Conservation (phyloP, 2,329 filamentous ascomycete genomes). For the Apiospora marii region DNA sequence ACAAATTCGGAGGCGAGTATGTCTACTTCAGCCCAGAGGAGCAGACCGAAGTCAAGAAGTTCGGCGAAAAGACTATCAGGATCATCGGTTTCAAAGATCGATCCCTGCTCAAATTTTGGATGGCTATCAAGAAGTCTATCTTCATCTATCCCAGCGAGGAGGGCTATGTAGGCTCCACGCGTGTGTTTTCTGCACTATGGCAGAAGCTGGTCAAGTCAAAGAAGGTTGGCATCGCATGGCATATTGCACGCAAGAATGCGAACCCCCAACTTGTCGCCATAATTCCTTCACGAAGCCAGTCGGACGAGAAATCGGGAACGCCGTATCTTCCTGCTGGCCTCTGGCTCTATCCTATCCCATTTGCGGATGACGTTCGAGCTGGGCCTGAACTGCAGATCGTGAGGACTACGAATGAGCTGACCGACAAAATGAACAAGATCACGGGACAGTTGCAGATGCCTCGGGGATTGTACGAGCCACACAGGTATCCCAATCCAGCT, state of each 20-base stretch:
- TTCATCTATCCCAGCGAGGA: conserved; percentile 96
- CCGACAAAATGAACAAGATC: conserved; percentile 82
- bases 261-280: conserved; percentile 82
- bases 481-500: conserved; percentile 88
- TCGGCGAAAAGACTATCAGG: conserved; percentile 82
- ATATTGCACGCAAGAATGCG: conserved; percentile 81
- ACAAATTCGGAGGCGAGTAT: conserved; percentile 93
- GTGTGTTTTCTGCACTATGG: conserved; percentile 90
- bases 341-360: conserved; percentile 89
- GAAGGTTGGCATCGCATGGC: conserved; percentile 90
- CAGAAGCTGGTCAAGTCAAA: conserved; percentile 82
- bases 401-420: conserved; percentile 73
- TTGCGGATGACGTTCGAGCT: conserved; percentile 85
- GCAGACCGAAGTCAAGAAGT: conserved; percentile 77
- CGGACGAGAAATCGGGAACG: conserved; percentile 70
- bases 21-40: conserved; percentile 88
- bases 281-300: conserved; percentile 74
- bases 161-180: conserved; percentile 87
- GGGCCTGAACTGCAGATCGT: conserved; percentile 64
- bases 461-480: conserved; percentile 77
- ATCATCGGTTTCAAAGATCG: conserved; percentile 94
- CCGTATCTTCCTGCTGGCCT: conserved; percentile 82
- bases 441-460: conserved; percentile 89
- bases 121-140: conserved; percentile 82
- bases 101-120: conserved; percentile 79